Evolutionary conservation across 1,139 yeast genomes (phyloP).

Genomic region (Blastobotrys illinoisensis): DNA sequence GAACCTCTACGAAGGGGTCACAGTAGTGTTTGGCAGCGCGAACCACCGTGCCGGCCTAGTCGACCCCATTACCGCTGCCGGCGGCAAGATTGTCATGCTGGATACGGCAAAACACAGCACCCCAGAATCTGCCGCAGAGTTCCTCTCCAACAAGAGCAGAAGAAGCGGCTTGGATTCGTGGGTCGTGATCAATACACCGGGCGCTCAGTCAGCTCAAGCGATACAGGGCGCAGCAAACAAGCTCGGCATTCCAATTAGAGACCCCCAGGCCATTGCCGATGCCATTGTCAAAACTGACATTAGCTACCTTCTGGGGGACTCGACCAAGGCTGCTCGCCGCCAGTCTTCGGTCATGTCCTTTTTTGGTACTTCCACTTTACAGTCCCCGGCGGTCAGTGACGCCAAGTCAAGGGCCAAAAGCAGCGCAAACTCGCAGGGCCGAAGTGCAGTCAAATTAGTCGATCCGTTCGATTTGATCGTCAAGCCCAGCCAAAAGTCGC

Average conservation of each 20-base stretch:
- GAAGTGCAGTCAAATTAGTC: background rate
- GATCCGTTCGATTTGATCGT: background rate
- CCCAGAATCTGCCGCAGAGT: background rate
- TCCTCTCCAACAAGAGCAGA: background rate
- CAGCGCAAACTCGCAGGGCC: background rate
- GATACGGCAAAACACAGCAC: background rate
- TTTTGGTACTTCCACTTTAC: background rate
- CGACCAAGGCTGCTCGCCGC: background rate
- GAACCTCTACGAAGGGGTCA: slow-evolving; percentile 17
- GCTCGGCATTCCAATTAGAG: background rate
- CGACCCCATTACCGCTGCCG: slow-evolving; percentile 22
- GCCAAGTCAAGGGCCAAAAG: background rate
- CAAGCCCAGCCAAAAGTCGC: background rate
- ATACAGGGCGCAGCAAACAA: background rate
- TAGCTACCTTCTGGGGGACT: background rate
- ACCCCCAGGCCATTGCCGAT: background rate
- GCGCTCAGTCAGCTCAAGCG: background rate
- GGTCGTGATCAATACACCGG: background rate
- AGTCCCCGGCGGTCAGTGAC: background rate
- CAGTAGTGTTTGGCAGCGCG: slow-evolving; percentile 16
- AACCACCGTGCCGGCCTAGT: slow-evolving; percentile 19
- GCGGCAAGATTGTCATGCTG: slow-evolving; percentile 15
- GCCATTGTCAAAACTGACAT: background rate
- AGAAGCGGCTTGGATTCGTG: background rate
- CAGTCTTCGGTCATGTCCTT: background rate